Percentiles rank a stretch among this genome's conserved stretches.
phyloP scores from a whole-genome alignment of 306 rosid species.

The Lagenaria siceraria region DNA sequence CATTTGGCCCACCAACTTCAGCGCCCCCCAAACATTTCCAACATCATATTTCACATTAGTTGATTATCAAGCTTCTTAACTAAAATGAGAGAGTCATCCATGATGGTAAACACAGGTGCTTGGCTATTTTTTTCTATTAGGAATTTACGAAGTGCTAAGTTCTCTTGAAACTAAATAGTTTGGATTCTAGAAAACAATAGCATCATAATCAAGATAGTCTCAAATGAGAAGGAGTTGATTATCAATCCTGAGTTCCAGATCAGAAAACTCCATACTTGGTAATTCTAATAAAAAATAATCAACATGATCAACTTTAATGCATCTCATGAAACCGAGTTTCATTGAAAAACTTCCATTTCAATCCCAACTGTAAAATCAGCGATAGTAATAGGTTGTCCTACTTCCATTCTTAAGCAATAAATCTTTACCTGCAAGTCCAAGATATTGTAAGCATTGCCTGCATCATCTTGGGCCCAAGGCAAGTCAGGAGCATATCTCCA shows the following conservation, averaged over 20 bases:
- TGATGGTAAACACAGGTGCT: background rate
- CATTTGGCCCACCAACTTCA: too few species aligned
- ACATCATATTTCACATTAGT: background rate
- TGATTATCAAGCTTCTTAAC: background rate
- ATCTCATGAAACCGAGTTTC: background rate
- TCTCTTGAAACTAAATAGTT: background rate
- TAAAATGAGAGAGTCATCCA: background rate
- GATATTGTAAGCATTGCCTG: constrained; percentile 62
- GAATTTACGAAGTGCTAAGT: background rate
- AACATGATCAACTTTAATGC: background rate
- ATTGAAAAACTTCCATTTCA: background rate
- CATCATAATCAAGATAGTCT: background rate
- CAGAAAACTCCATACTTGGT: background rate
- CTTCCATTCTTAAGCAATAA: background rate
- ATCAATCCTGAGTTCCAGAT: background rate
- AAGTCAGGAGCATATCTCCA: constrained; percentile 76
- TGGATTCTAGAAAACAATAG: background rate
- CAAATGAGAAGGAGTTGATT: background rate
- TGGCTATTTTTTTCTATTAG: background rate
- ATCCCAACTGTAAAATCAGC: background rate
- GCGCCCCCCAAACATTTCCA: too few species aligned
- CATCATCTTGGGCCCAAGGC: constrained; percentile 70
- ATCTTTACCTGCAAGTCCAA: constrained; percentile 72
- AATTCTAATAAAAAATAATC: background rate
- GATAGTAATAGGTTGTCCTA: background rate